Evolutionary conservation across 2,329 filamentous ascomycete species (phyloP).

Genomic region (Rhinocladiella similis): DNA sequence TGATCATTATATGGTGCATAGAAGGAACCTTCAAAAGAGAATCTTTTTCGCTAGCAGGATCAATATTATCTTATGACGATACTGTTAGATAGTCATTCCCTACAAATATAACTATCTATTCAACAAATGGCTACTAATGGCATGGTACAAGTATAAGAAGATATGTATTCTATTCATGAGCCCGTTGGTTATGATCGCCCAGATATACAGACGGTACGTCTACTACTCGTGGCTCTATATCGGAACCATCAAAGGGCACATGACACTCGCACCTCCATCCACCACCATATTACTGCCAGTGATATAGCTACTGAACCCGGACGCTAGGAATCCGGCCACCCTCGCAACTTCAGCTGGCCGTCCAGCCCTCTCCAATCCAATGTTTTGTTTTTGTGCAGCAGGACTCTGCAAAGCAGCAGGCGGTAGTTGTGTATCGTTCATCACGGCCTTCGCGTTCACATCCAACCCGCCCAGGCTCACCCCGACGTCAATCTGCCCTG

Average conservation of each 20-base stretch:
- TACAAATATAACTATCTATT: constrained; percentile 57
- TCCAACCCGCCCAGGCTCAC: constrained; percentile 42
- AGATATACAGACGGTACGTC: no score
- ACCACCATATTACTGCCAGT: constrained; percentile 63
- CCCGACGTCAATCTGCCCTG: constrained; percentile 31
- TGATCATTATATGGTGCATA: constrained; percentile 93
- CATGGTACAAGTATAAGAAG: no score
- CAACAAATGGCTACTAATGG: no score
- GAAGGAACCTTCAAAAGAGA: constrained; percentile 63
- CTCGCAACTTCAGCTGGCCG: constrained; percentile 59
- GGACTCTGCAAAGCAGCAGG: constrained; percentile 55
- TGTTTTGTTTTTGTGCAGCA: constrained; percentile 50
- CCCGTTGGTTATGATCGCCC: no score
- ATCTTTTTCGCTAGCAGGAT: constrained; percentile 99
- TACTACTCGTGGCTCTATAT: constrained; percentile 28
- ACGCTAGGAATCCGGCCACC: constrained; percentile 63
- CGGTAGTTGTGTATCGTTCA: constrained; percentile 52
- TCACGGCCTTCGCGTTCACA: constrained; percentile 44
- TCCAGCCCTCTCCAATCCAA: constrained; percentile 61
- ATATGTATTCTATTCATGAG: background rate
- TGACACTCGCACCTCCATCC: constrained; percentile 57
- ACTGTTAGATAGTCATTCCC: constrained; percentile 97
- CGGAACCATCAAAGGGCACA: constrained; percentile 45
- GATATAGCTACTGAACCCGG: constrained; percentile 63
- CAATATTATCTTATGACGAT: constrained; percentile 72